Base-by-base conservation (phyloP, 805 yeast species). In the Yarrowia sp. region DNA sequence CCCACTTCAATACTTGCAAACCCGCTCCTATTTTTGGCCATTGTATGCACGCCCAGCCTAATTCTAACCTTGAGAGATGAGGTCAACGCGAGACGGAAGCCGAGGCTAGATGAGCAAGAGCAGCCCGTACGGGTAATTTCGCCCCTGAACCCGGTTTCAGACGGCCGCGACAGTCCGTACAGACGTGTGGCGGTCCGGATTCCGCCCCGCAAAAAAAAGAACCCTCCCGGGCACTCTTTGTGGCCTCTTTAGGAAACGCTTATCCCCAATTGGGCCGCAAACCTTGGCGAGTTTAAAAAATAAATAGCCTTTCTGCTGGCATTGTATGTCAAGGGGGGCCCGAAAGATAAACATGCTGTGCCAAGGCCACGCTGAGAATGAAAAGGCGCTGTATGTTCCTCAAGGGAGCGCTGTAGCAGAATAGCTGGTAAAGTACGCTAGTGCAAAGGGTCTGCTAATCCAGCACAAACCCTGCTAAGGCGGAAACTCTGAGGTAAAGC, bases 11-110 rank as follows among this genome's bases (percentile, higher is more conserved):
- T 2, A 9, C 35, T n/a, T 12, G 4, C 38, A 5, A 12, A 4
- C 12, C 9, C 22, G 16, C 55, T 47, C 55, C 55, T 47, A 47
- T 47, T 47, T 47, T 47, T 47, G 55, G 55, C 55, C 55, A 47
- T 47, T 47, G 55, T 47, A 47, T 47, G 55, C 55, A 47, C 3
- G 38, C 27, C 53, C 38, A 47, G n/a, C 22, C 13, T 31, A 47
- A 47, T 27, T 22, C 16, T 47, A 47, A 47, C 21, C 38, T 46
- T n/a, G 55, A 31, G 31, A 31, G 55, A 47, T 46, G 38, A 47
- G 38, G 38, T 31, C 27, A 31, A 47, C 55, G 55, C 55, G 55
- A 47, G 38, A 31, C 38, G 19, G 38, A 47, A 47, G 55, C 55
- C 38, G 53, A 44, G 35, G 35, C 35, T 10, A 21, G 24, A 2